Base-by-base conservation (phyloP, 2,329 filamentous ascomycete species). In the Mycogone perniciosa region DNA sequence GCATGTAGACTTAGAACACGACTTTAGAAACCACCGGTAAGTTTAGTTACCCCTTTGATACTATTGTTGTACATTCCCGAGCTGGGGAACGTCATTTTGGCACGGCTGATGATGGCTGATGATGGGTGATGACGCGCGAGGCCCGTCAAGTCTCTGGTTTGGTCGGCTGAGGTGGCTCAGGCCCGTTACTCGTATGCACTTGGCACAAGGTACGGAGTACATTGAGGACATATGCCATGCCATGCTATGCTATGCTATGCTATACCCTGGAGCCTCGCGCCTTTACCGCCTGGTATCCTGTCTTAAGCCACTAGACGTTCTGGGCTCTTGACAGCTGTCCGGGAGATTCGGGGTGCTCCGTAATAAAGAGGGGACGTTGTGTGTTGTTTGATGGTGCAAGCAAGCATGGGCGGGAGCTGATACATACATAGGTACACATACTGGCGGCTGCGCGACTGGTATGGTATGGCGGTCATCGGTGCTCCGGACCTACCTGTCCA, bases 111-210 rank as follows among this genome's bases (percentile, higher is more conserved):
- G 48, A 50, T 48, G 44, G 43, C 48, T 42, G 43, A 29, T 51
- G 48, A 50, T 48, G 48, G 37, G 44, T 40, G 50, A 52, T 52
- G 50, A 52, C 50, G 50, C 50, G 50, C 45, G 40, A 46, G 50
- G 45, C 35, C 48, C 43, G 48, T 51, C 43, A 52, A 39, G 45
- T 39, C 37, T 37, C 40, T 52, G 45, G 44, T 26, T 13, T 46
- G 49, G 49, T 51, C 49, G 46, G 43, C 40, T 51, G 49, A 51
- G 50, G 44, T 48, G 40, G 42, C 50, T 48, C 42, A 48, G 45
- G 42, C 31, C 34, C 41, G 38, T 44, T 46, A 50, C 26, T 33
- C 34, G 8, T 7, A n/a, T 51, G 11, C 26, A 4, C 30, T 41
- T 30, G 27, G 44, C 11, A 35, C 11, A 35, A 35, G 33, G 33